phyloP scores from a whole-genome alignment of 352 stramenopile species.

The Globisporangium megalacanthum region DNA sequence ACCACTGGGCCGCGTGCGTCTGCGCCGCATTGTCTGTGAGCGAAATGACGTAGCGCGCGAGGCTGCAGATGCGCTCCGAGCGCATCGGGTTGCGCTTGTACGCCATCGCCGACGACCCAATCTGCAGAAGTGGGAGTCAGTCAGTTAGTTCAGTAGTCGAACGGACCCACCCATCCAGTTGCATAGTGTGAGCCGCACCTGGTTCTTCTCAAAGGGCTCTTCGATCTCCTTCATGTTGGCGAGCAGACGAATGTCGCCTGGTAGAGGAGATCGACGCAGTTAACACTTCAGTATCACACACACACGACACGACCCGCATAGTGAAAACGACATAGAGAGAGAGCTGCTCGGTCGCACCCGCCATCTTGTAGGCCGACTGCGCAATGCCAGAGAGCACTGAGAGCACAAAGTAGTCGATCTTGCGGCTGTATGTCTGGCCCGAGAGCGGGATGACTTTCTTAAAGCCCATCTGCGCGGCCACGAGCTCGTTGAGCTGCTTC shows the following conservation, averaged over 20 bases:
- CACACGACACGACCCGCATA: neutral
- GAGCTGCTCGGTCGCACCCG: constrained; percentile 28
- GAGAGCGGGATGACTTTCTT: constrained; percentile 95
- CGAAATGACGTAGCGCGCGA: constrained; percentile 97
- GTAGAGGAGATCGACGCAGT: neutral
- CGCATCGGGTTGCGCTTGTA: constrained; percentile 99
- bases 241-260: constrained; percentile 96
- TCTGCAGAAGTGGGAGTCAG: constrained; percentile 42
- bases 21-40: constrained; percentile 95
- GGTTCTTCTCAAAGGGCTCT: constrained; percentile 91
- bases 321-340: neutral
- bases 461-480: constrained; percentile 98
- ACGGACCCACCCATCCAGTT: neutral
- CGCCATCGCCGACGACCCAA: constrained; percentile 98
- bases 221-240: constrained; percentile 99
- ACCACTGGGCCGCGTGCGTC: constrained; percentile 98
- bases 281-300: neutral
- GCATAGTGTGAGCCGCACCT: too few species aligned
- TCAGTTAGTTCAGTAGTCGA: too few species aligned
- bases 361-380: constrained; percentile 99
- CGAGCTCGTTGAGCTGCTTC: constrained; percentile 94
- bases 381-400: constrained; percentile 95
- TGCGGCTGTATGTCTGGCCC: constrained; percentile 99
- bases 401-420: constrained; percentile 97
- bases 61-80: constrained; percentile 96